phyloP scores from a whole-genome alignment of 1,284 basidiomycete species.

The Heterobasidion annosum region DNA sequence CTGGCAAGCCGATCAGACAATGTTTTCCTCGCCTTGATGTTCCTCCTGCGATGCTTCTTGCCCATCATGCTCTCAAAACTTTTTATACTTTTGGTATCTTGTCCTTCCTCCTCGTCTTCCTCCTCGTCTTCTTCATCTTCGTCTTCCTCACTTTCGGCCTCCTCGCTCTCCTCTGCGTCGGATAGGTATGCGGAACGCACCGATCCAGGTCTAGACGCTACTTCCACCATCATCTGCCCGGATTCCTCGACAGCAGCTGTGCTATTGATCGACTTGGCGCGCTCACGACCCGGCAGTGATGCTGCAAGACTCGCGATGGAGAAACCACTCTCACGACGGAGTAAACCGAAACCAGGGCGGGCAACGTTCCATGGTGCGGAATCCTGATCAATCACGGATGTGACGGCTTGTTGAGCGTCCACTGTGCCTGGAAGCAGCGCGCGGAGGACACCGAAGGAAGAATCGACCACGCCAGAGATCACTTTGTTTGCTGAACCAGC shows the following conservation, averaged over 20 bases:
- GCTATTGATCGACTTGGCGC: constrained; percentile 17
- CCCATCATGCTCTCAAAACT: constrained; percentile 81
- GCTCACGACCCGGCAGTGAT: constrained; percentile 39
- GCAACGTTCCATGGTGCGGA: constrained; percentile 27
- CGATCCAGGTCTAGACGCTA: constrained; percentile 48
- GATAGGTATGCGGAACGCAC: constrained; percentile 28
- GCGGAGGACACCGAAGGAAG: constrained; percentile 72
- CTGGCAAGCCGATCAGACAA: constrained; percentile 70
- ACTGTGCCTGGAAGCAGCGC: constrained; percentile 40
- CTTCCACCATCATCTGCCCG: constrained; percentile 61
- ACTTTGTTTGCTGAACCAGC: constrained; percentile 82
- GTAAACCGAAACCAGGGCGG: constrained; percentile 49
- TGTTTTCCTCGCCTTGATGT: constrained; percentile 39
- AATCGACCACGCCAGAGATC: constrained; percentile 77
- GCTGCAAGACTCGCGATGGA: constrained; percentile 75
- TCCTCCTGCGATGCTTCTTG: constrained; percentile 19
- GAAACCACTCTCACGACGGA: constrained; percentile 68
- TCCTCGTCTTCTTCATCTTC: constrained; percentile 25
- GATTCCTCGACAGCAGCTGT: constrained; percentile 32
- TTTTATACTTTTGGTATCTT: constrained; percentile 60
- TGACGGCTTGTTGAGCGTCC: constrained; percentile 17
- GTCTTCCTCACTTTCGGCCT: constrained; percentile 19
- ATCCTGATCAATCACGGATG: constrained; percentile 16
- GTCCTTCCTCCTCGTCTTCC: constrained; percentile 27
- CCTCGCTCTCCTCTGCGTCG: constrained; percentile 22